These are phyloP conservation scores for Neoascochyta sp. DNA, from an alignment of 2,329 filamentous ascomycete genomes.

Conservation along the genomic window DNA sequence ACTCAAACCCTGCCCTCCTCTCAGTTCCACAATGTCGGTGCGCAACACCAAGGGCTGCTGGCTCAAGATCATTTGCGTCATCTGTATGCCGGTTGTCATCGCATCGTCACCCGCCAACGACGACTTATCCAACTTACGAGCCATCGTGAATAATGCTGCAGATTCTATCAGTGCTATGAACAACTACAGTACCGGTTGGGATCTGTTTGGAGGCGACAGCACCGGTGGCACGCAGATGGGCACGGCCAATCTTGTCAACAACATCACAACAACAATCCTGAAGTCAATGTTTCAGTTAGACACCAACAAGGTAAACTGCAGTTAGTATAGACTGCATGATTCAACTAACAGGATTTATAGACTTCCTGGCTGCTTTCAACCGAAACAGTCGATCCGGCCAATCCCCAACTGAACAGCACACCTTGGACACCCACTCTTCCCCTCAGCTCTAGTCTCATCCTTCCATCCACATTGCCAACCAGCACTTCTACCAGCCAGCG, in stretches of 20 bases:
- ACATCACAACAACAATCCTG: slow-evolving; percentile 31
- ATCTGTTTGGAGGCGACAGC: slow-evolving; percentile 11
- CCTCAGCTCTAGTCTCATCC: slow-evolving; percentile 12
- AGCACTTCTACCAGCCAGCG: slow-evolving; percentile 12
- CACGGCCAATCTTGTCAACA: slow-evolving; percentile 32
- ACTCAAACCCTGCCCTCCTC: slow-evolving; percentile 2
- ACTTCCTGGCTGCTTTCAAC: neutral
- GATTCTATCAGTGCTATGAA: slow-evolving; percentile 24
- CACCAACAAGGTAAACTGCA: slow-evolving; percentile 30
- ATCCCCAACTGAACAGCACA: too few relatives aligned
- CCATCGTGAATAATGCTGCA: slow-evolving; percentile 27
- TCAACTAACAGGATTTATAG: slow-evolving; percentile 3
- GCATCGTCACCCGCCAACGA: slow-evolving; percentile 24
- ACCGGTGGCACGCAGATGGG: too few relatives aligned
- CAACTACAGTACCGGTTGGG: slow-evolving; percentile 28
- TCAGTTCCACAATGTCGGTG: slow-evolving; percentile 9
- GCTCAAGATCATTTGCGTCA: slow-evolving; percentile 18
- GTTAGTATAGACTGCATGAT: neutral
- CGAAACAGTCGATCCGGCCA: too few relatives aligned
- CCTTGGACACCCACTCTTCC: slow-evolving; percentile 14
- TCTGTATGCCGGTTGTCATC: slow-evolving; percentile 21
- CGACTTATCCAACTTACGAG: slow-evolving; percentile 27
- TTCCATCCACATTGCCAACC: slow-evolving; percentile 11
- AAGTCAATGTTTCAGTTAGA: slow-evolving; percentile 30
- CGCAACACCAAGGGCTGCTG: neutral